These are phyloP conservation scores for Penstemon barbatus DNA, from an alignment of 257 asterid genomes.

Conservation along the genomic window DNA sequence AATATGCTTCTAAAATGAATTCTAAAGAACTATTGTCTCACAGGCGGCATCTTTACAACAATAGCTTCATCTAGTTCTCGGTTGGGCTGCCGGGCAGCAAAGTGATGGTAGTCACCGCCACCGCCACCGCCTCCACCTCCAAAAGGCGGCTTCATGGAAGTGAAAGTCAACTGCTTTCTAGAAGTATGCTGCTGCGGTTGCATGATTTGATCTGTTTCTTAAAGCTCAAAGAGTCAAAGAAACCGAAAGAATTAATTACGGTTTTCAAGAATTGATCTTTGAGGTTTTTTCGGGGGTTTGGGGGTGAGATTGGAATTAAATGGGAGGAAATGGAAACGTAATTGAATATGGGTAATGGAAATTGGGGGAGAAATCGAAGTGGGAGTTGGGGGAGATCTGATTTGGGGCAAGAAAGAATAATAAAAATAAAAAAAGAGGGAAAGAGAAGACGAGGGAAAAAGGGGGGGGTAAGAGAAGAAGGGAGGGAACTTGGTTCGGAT, in stretches of 20 bases:
- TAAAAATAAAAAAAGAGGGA: slow-evolving; percentile 25
- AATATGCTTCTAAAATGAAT: not conserved
- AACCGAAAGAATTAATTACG: slow-evolving; percentile 11
- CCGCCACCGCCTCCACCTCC: slow-evolving; percentile 39
- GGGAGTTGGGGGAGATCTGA: slow-evolving; percentile 41
- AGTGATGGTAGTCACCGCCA: slow-evolving; percentile 61
- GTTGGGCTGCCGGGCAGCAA: slow-evolving; percentile 39
- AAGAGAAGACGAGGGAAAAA: too few species aligned
- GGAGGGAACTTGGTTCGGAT: slow-evolving; percentile 93
- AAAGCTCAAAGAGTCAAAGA: slow-evolving; percentile 26
- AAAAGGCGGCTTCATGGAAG: slow-evolving; percentile 68
- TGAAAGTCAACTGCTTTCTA: slow-evolving; percentile 63
- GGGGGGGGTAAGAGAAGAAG: not conserved
- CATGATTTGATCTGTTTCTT: slow-evolving; percentile 46
- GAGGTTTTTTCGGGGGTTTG: not conserved
- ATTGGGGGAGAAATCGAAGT: slow-evolving; percentile 20
- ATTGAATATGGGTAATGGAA: slow-evolving; percentile 13
- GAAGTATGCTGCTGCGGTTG: slow-evolving; percentile 40
- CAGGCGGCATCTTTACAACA: slow-evolving; percentile 69
- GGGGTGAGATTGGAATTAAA: too few species aligned
- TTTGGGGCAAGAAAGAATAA: slow-evolving; percentile 24
- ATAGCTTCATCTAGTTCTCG: slow-evolving; percentile 58
- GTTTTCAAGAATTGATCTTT: slow-evolving; percentile 28
- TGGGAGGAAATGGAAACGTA: not conserved
- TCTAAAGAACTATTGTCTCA: slow-evolving; percentile 36